A percentile compares a stretch with the other conserved stretches of the same genome.
Conservation (phyloP, 331 rosid species). For the Malus hybrid region DNA sequence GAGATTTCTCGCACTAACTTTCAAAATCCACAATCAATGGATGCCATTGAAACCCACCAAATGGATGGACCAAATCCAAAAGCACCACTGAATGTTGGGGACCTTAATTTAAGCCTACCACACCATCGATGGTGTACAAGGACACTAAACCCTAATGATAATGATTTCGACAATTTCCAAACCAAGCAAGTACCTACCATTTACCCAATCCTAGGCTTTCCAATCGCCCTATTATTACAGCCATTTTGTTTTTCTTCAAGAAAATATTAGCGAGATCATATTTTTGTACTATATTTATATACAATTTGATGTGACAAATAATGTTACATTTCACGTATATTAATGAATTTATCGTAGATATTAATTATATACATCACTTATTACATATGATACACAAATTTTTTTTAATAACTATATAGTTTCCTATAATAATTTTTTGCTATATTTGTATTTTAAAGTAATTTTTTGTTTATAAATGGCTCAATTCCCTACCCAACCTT, state of each 20-base stretch:
- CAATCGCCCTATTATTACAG: too few relatives aligned
- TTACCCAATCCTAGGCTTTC: not conserved
- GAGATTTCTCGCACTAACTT: slow-evolving; percentile 9
- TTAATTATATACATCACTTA: too few relatives aligned
- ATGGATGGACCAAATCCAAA: slow-evolving; percentile 50
- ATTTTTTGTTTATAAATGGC: not conserved
- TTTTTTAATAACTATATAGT: too few relatives aligned
- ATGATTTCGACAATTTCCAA: slow-evolving; percentile 24
- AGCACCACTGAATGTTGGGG: slow-evolving; percentile 16
- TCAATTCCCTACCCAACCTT: not conserved
- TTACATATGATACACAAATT: too few relatives aligned
- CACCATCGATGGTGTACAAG: slow-evolving; percentile 56
- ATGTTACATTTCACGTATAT: too few relatives aligned
- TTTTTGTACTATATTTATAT: too few relatives aligned
- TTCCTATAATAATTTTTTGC: not conserved
- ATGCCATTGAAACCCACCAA: slow-evolving; percentile 29
- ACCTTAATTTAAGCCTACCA: slow-evolving; percentile 9
- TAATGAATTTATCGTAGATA: too few relatives aligned
- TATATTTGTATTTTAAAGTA: not conserved
- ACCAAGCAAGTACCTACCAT: slow-evolving; percentile 4
- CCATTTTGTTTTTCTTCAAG: not conserved
- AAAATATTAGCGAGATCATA: too few relatives aligned
- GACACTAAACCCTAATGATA: not conserved
- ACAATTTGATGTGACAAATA: too few relatives aligned
- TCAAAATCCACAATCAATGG: slow-evolving; percentile 24